These are phyloP conservation scores for Suillus subaureus DNA, from an alignment of 768 basidiomycete genomes.

Conservation along the genomic window DNA sequence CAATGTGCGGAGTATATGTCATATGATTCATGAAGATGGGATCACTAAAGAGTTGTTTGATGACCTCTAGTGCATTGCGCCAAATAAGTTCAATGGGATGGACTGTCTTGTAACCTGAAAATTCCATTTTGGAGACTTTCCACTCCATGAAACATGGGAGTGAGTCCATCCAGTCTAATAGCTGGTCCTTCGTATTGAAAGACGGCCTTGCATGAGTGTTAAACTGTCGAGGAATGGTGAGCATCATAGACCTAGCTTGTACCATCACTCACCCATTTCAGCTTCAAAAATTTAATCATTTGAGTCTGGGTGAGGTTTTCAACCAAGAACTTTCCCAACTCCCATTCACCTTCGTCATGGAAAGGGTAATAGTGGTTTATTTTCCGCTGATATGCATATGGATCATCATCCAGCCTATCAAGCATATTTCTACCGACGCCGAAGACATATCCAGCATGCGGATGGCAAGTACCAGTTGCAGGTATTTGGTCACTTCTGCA, in stretches of 20 bases:
- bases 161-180: constrained; percentile 18
- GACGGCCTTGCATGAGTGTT: constrained; percentile 13
- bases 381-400: constrained; percentile 16
- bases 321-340: constrained; percentile 29
- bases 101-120: constrained; percentile 16
- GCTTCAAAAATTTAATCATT: constrained; percentile 30
- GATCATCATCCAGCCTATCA: constrained; percentile 26
- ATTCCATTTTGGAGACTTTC: constrained; percentile 14
- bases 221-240: background rate
- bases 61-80: constrained; percentile 26
- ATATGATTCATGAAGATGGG: constrained; percentile 26
- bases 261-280: constrained; percentile 24
- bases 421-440: constrained; percentile 26
- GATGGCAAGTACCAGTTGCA: constrained; percentile 9
- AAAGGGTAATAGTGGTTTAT: constrained; percentile 38
- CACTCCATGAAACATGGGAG: constrained; percentile 26
- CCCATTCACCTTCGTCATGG: constrained; percentile 33
- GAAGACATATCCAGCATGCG: constrained; percentile 10
- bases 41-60: constrained; percentile 23
- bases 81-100: constrained; percentile 23
- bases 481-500: background rate
- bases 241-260: background rate
- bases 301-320: constrained; percentile 23
- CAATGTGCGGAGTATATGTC: constrained; percentile 19
- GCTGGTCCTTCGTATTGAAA: constrained; percentile 22